Conservation (phyloP, 2,329 filamentous ascomycete species). For the Fonsecaea erecta region DNA sequence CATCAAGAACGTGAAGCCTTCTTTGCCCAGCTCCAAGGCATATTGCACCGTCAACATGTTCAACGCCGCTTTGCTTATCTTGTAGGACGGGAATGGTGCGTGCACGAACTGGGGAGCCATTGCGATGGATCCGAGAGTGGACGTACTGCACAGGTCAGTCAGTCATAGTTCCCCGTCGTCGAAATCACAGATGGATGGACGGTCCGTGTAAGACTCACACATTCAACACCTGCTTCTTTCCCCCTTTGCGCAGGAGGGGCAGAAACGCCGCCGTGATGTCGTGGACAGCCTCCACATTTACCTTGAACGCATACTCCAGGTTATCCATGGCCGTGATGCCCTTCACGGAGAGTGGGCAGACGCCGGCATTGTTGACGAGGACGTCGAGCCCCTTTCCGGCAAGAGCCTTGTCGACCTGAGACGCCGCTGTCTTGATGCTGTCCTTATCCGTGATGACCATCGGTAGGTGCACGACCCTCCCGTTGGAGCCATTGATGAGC, state of each 20-base stretch:
- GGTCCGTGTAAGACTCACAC: too few species aligned
- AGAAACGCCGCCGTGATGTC: constrained; percentile 48
- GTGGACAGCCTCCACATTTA: constrained; percentile 51
- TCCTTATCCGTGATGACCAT: constrained; percentile 46
- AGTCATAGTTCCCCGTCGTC: too few species aligned
- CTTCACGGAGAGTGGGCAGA: constrained; percentile 33
- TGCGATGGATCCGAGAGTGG: constrained; percentile 51
- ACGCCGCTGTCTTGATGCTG: constrained; percentile 45
- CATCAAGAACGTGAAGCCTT: constrained; percentile 51
- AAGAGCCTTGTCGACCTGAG: constrained; percentile 42
- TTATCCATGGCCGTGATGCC: constrained; percentile 41
- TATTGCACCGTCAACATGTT: constrained; percentile 56
- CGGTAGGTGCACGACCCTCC: constrained; percentile 45
- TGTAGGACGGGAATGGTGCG: constrained; percentile 45
- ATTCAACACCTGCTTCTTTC: constrained; percentile 51
- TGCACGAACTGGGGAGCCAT: constrained; percentile 35
- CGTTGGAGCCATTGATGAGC: constrained; percentile 43
- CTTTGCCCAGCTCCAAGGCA: constrained; percentile 42
- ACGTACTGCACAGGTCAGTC: constrained; percentile 36
- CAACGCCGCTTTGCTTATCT: constrained; percentile 55
- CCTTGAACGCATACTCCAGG: constrained; percentile 46
- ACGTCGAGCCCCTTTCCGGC: constrained; percentile 51
- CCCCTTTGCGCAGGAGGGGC: constrained; percentile 46
- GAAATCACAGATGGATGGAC: too few species aligned
- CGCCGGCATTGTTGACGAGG: constrained; percentile 54